Evolutionary conservation across 768 basidiomycete genomes (phyloP), one percentile per base, ranked within the genome.

Genomic region (Mycena haematopus): DNA sequence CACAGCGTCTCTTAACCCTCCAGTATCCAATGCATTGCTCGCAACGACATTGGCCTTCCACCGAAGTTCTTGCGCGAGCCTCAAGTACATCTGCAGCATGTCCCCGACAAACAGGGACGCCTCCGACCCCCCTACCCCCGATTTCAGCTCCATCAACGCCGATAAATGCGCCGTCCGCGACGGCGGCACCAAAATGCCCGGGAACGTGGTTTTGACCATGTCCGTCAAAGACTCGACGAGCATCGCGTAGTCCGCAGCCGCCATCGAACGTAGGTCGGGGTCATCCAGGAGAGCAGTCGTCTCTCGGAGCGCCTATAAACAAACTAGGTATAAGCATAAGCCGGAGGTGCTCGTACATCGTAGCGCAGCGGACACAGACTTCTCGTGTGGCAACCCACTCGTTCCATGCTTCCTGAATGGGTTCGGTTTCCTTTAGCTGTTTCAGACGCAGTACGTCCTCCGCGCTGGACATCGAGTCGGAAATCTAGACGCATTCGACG

Each of bases 41-140:
- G 83, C 78, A 14, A 91, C 81, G 2, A 91, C 70, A 19, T 80
- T 75, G 10, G 85, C 79, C 40, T 83, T 81, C 93, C 93, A 97
- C 0, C 70, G 65, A 15, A 78, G 77, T 0, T 74, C 67, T 5
- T 89, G 87, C 21, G 84, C 79, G 31, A 88, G 80, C 15, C 92
- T 84, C 25, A 83, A 76, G 72, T 98, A 98, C 89, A 98, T 95
- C 35, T 89, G 78, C 45, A 92, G 69, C 29, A 99, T 72, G 54
- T 96, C 90, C 0, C 78, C 82, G 2, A 92, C 80, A 68, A 98
- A 99, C 0, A 97, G 79, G 21, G 87, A 85, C 2, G 95, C 84
- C 73, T 99, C 96, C 0, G 89, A 87, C 0, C 96, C 96, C 0
- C 96, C 96, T 0, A 95, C 93, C 17, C 95, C 96, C 0, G 95